Base-by-base conservation (phyloP, 805 yeast genomes). In the Metschnikowia drakensbergensis region DNA sequence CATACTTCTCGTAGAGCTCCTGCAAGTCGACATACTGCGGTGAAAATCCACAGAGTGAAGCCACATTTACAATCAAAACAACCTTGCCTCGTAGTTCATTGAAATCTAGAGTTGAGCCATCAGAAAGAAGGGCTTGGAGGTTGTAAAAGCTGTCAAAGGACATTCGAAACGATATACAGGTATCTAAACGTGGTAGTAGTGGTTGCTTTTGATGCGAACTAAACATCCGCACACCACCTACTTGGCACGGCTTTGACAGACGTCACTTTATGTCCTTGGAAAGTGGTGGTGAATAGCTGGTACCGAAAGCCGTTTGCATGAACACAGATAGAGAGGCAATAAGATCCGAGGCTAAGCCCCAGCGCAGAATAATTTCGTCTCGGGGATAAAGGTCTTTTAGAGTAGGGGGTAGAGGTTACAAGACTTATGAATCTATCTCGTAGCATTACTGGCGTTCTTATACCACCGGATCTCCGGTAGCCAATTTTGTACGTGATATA, bases 11-110 rank as follows among this genome's bases (percentile, higher is more conserved):
- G 69, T 88, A 82, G 10, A 90, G 67, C 36, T 65, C 69, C 67
- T 90, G 91, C 32, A 90, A 69, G 45, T 83, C 92, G 46, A 74
- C 69, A 64, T 85, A 86, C 37, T 57, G 58, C 22, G 58, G 58
- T n/a, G 57, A 43, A 47, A 48, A 57, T 11, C 61, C 61, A 40
- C 61, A 57, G 5, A 54, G 43, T 2, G 58, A 54, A 9, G 67
- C 67, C 32, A 59, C 62, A 42, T 63, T 63, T 37, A 63, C 66
- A 1, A 63, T 46, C n/a, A 63, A 29, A 30, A 63, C 62, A 5
- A 62, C 64, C 37, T 56, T 61, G 39, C 51, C 55, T 41, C 47
- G 49, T 34, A 55, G 60, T 17, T 17, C 37, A 4, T 49, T 42
- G 27, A 63, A 54, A 3, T 42, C 32, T 17, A 54, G 31, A 8